These are phyloP conservation scores for Penicillium odoratum DNA, from an alignment of 495 filamentous ascomycete genomes.

Conservation along the genomic window DNA sequence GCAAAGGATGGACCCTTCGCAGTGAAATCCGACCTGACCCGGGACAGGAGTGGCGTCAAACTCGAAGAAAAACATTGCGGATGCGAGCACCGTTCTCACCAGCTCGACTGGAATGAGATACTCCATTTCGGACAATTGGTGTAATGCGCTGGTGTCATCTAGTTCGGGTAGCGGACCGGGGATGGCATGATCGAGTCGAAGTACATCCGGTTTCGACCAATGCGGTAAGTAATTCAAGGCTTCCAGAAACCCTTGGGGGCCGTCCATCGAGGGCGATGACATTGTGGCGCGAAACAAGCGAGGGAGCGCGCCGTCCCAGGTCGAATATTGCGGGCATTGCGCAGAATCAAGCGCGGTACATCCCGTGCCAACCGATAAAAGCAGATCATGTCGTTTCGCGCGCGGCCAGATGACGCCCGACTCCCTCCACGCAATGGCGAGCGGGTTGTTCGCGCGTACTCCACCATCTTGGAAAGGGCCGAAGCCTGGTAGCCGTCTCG, in stretches of 20 bases:
- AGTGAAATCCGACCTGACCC: conserved; percentile 7
- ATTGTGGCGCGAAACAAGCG: conserved; percentile 17
- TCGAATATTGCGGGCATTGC: neutral
- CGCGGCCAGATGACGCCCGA: conserved; percentile 28
- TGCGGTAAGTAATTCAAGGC: conserved; percentile 18
- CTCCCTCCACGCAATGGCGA: conserved; percentile 28
- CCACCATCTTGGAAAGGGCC: conserved; percentile 40
- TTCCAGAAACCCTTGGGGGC: conserved; percentile 20
- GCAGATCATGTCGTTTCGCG: conserved; percentile 23
- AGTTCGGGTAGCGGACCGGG: neutral
- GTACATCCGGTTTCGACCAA: neutral
- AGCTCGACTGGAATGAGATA: neutral
- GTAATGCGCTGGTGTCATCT: neutral
- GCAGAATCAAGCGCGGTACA: neutral
- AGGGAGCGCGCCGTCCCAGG: conserved; percentile 12
- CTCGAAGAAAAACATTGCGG: conserved; percentile 23
- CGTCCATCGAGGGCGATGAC: conserved; percentile 25
- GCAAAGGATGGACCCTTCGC: conserved; percentile 17
- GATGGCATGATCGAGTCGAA: conserved; percentile 2
- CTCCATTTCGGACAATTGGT: neutral
- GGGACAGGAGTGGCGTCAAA: conserved; percentile 15
- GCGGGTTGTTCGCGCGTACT: conserved; percentile 34
- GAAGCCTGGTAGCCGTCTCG: conserved; percentile 29
- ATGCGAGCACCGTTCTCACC: conserved; percentile 1
- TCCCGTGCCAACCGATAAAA: conserved; percentile 39